Base-by-base conservation (phyloP, 2,329 filamentous ascomycete genomes). In the Grosmannia clavigera region DNA sequence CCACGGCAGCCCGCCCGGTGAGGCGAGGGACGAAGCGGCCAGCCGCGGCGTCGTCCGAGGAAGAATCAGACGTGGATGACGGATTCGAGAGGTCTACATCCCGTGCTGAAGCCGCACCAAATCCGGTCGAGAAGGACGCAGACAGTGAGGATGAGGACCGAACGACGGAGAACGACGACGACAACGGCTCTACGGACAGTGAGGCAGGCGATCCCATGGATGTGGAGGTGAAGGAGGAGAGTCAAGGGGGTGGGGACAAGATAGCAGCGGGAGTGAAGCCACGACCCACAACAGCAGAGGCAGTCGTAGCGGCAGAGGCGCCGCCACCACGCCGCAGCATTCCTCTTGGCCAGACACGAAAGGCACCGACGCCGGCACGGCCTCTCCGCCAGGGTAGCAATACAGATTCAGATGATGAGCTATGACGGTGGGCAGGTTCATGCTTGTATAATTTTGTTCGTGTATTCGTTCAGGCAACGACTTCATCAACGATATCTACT, bases 321-420 rank as follows among this genome's bases (percentile, higher is more conserved):
- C 64, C 63, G 7, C 71, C 71, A 3, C 70, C 70, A 6, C 65
- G 61, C 19, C 67, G 70, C 10, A 62, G 55, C 14, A 50, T 66
- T 5, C 60, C 64, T 25, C 62, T 66, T 60, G 62, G 60, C 1
- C 55, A 52, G 43, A 27, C 57, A 38, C 61, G 16, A 29, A 57
- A 55, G 35, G 6, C 16, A n/a, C 43, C n/a, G 43, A 31, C 48
- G 51, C 69, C 63, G 52, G 68, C 66, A 11, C 68, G 53, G 14
- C 27, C 27, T 52, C 22, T 48, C 12, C 43, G 22, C 16, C 43
- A 22, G 25, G 64, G 67, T 19, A 77, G 75, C 55, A 79, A 82
- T 59, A 80, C 78, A 0, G 78, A 78, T n/a, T 80, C 78, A 0
- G 80, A 81, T 62, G 80, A 82, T 65, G 81, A 83, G 66, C 64